Evolutionary conservation across 1,284 basidiomycete genomes (phyloP), one percentile per base, ranked within the genome.

Genomic region (Puccinia horiana): DNA sequence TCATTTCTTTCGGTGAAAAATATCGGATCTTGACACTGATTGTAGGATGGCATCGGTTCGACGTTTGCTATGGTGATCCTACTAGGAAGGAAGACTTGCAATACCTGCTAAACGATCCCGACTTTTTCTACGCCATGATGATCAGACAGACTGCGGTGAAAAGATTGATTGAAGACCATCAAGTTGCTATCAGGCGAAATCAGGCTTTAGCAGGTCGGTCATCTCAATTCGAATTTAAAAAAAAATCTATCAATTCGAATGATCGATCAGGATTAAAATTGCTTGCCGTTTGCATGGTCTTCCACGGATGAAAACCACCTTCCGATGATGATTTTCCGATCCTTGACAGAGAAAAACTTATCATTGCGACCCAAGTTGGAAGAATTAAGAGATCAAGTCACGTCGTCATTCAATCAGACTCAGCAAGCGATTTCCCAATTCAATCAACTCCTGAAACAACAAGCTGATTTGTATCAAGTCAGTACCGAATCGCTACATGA

Each of bases 61-160:
- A 29, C 8, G 1, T 65, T 0, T 2, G 44, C 61, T 23, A 9
- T 29, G 23, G 16, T 37, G 37, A 35, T 65, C 11, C 26, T 16
- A 2, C 35, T 63, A 82, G 80, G n/a, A 82, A 82, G 65, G 80
- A 82, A 67, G 80, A 82, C 35, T 54, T 82, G 52, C 72, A 76
- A 44, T 72, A 82, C 47, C 44, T 82, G 37, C 75, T 82, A 29
- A 63, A 76, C n/a, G 72, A 75, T 52, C 42, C 54, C 0, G 58
- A 75, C 9, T 82, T 75, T 56, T 82, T 82, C 29, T 29, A 76
- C 29, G 70, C 80, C 16, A 67, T 65, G 42, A 63, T 82, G 35
- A 75, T 76, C 44, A 37, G 54, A 52, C 61, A 61, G 69, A 9
- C 72, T 29, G 23, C 67, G 63, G 72, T 82, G 29, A 82, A 76